A percentile compares a stretch with the other conserved stretches of the same genome.
Conservation (phyloP, 257 asterid genomes). For the Forsythia suspensa region DNA sequence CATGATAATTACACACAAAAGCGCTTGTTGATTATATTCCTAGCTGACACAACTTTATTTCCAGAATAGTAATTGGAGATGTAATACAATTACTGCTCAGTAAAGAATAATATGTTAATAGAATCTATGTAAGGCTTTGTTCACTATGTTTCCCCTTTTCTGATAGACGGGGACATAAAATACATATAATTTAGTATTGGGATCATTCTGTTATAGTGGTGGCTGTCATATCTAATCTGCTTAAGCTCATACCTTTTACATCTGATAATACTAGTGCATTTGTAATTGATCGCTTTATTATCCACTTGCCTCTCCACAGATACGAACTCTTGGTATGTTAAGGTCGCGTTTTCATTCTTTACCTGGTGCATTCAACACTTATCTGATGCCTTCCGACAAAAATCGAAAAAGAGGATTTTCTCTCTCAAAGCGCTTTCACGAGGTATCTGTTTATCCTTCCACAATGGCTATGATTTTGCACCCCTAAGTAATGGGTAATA, state of each 20-base stretch:
- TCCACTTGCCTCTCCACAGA: constrained; percentile 47
- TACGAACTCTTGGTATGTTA: constrained; percentile 93
- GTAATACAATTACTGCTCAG: not conserved
- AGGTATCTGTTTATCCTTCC: constrained; percentile 49
- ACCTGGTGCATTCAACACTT: constrained; percentile 93
- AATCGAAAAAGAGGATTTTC: constrained; percentile 67
- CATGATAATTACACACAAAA: not conserved
- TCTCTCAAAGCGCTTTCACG: constrained; percentile 59
- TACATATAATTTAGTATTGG: constrained; percentile 7
- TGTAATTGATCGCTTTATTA: constrained; percentile 18
- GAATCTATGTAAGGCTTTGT: not conserved
- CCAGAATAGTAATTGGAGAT: constrained; percentile 8
- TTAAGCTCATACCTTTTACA: constrained; percentile 3
- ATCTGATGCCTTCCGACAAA: constrained; percentile 77
- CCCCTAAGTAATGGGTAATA: constrained; percentile 16
- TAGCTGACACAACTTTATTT: constrained; percentile 14
- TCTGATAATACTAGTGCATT: constrained; percentile 6
- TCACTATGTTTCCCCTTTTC: not conserved
- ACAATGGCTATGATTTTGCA: constrained; percentile 20
- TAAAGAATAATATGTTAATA: not conserved
- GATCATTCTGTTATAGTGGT: constrained; percentile 11
- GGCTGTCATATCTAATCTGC: constrained; percentile 1
- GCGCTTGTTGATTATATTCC: constrained; percentile 9
- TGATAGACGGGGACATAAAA: not conserved
- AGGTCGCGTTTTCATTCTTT: constrained; percentile 94